Percentiles rank a stretch among this genome's conserved stretches.
These are phyloP conservation scores for Erodium chrysanthum DNA, from an alignment of 441 rosid genomes.

Conservation along the genomic window DNA sequence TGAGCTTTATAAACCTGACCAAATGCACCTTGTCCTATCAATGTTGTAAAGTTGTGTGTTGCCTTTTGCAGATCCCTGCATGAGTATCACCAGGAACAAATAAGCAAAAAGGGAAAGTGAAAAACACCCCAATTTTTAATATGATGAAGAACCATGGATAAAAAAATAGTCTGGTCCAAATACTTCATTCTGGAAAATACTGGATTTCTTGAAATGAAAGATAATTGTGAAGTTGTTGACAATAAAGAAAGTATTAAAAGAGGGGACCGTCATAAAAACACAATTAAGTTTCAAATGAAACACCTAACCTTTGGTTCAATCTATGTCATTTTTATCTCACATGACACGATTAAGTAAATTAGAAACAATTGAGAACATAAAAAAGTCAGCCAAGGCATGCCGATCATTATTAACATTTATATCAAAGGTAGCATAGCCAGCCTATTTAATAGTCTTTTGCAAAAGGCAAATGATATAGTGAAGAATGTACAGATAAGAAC, in stretches of 20 bases:
- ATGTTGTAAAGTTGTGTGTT: constrained; percentile 74
- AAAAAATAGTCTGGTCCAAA: background rate
- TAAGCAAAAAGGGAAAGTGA: background rate
- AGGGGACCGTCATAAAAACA: background rate
- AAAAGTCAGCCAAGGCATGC: background rate
- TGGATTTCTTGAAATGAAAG: background rate
- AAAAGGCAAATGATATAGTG: background rate
- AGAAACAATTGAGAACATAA: background rate
- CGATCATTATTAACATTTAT: background rate
- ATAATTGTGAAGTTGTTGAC: background rate
- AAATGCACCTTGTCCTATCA: constrained; percentile 94
- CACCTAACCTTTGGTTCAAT: background rate
- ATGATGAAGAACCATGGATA: background rate
- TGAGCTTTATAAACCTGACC: constrained; percentile 96
- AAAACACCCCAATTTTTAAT: background rate
- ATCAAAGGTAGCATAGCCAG: background rate
- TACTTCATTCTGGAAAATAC: background rate
- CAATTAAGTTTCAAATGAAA: background rate
- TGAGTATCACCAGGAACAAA: constrained; percentile 16
- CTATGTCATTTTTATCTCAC: background rate
- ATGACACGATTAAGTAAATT: background rate
- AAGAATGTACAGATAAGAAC: background rate
- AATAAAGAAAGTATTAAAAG: background rate
- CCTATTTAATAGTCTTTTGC: background rate
- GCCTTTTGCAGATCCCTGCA: constrained; percentile 95